Percentiles rank a stretch among this genome's conserved stretches.
phyloP scores from a whole-genome alignment of 1,284 basidiomycete genomes.

The Sanghuangporus baumii region DNA sequence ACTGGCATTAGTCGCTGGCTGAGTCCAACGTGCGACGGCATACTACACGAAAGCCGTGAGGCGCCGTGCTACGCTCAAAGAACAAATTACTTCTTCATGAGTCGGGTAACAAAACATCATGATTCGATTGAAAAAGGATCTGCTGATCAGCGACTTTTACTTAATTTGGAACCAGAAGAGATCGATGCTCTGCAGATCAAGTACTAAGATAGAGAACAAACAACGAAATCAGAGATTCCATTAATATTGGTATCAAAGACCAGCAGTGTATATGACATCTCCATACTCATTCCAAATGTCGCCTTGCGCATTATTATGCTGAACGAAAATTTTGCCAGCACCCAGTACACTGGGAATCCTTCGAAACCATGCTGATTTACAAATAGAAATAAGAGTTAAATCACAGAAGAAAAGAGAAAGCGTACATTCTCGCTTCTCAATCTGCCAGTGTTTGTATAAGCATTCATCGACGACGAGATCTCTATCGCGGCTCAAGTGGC shows the following conservation, averaged over 20 bases:
- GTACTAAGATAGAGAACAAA: too few relatives aligned
- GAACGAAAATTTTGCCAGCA: conserved; percentile 11
- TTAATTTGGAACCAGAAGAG: too few relatives aligned
- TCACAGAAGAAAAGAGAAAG: neutral
- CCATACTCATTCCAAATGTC: conserved; percentile 16
- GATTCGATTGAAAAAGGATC: too few relatives aligned
- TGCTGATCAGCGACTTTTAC: too few relatives aligned
- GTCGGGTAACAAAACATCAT: too few relatives aligned
- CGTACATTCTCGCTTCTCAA: conserved; percentile 15
- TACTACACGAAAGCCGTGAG: too few relatives aligned
- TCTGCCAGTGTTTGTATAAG: conserved; percentile 19
- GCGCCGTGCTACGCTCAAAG: neutral
- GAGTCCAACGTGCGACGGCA: too few relatives aligned
- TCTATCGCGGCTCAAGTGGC: conserved; percentile 6
- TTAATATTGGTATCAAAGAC: neutral
- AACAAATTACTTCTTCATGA: neutral
- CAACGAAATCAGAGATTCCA: too few relatives aligned
- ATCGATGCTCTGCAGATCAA: too few relatives aligned
- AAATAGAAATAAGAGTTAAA: neutral
- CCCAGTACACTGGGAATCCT: conserved; percentile 3
- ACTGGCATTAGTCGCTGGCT: too few relatives aligned
- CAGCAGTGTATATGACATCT: conserved; percentile 8
- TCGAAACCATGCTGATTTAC: conserved; percentile 14
- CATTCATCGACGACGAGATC: conserved; percentile 15
- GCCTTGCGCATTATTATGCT: conserved; percentile 6